Conservation (phyloP, 768 basidiomycete genomes). For the Mycena filopes region DNA sequence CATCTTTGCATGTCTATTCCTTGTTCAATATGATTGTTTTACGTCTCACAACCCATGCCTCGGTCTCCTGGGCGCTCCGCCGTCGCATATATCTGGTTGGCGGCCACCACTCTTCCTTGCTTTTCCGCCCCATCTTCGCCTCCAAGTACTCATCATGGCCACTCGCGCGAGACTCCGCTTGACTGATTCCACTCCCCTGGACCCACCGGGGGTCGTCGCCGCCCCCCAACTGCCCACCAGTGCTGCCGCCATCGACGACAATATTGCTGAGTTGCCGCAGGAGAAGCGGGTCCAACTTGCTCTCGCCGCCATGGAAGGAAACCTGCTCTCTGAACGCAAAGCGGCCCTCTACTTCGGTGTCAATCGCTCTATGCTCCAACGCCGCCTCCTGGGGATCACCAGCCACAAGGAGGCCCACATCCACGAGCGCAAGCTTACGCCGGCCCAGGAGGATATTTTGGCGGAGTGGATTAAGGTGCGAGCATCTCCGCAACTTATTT, state of each 20-base stretch:
- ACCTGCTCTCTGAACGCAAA: not conserved
- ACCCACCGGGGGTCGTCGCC: not conserved
- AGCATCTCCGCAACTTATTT: not conserved
- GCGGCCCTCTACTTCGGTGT: conserved; percentile 11
- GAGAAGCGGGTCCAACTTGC: conserved; percentile 13
- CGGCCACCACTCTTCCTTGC: not conserved
- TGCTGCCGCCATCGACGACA: not conserved
- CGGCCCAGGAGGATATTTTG: conserved; percentile 12
- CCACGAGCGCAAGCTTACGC: conserved; percentile 18
- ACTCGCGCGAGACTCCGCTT: conserved; percentile 8
- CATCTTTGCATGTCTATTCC: not conserved
- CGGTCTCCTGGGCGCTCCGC: not conserved
- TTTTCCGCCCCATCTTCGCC: not conserved
- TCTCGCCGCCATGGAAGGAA: not conserved
- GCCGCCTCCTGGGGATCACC: conserved; percentile 3
- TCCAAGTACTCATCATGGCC: not conserved
- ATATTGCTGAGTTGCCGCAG: not conserved
- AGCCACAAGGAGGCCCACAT: conserved; percentile 11
- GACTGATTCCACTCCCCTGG: not conserved
- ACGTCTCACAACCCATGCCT: not conserved
- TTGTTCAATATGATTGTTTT: not conserved
- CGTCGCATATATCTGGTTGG: conserved; percentile 1
- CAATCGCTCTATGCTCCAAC: not conserved
- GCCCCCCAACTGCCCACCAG: not conserved
- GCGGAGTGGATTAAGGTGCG: conserved; percentile 21